Evolutionary conservation across 176 grass and related monocot species (phyloP), one percentile per base, ranked within the genome.

Genomic region (Zizania latifolia): DNA sequence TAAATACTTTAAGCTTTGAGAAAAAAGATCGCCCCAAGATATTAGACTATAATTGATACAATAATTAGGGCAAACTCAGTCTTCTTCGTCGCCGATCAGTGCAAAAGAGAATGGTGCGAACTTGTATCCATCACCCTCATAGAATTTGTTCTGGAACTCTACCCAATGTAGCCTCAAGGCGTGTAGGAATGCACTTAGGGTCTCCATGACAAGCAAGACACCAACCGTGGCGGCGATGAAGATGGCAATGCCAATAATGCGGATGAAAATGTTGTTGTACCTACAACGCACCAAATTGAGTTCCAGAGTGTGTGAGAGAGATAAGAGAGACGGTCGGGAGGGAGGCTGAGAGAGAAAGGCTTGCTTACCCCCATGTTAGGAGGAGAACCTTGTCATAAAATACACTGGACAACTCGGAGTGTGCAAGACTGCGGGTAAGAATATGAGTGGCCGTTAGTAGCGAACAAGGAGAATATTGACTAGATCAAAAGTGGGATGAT

Each of bases 101-200:
- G 81, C 51, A 28, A 99, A 99, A 43, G 95, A 86, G 59, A 98
- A 98, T 31, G 95, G 95, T 0, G 79, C 79, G 7, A 99, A 99
- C 66, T 99, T 99, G 89, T 99, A 99, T 39, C 95, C 95, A 79
- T 99, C 95, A 31, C 95, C 95, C 74, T 99, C 89, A 4, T 99
- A 99, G 51, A 99, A 99, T 81, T 99, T 99, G 75, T 91, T 94
- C 82, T 94, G 91, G 72, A 92, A 99, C 85, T 99, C 95, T 54
- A 99, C 91, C 95, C 95, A 99, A 50, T 99, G 95, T 74, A 99
- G 95, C 89, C 95, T 92, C 84, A 99, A 72, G 4, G 95, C 95
- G 37, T 99, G 95, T 64, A 99, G 81, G 82, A 98, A 94, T 28
- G 95, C 95, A 4, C 95, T 99, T 31, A 99, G 63, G 15, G 95